These are phyloP conservation scores for Phytophthora ramorum DNA, from an alignment of 352 stramenopile genomes.

Conservation along the genomic window DNA sequence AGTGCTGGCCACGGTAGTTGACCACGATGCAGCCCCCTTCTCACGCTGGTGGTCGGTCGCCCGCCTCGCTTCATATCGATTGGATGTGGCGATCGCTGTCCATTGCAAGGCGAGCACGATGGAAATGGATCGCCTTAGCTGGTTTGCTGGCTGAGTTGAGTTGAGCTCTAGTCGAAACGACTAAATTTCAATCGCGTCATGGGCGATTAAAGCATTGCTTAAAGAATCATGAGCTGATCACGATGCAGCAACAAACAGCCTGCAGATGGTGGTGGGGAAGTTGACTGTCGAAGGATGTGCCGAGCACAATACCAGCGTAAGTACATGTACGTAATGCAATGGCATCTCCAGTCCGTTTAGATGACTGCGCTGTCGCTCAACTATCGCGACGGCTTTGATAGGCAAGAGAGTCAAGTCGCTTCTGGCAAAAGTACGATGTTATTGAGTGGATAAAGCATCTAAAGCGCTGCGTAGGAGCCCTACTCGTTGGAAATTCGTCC, in stretches of 20 bases:
- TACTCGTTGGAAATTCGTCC: not conserved
- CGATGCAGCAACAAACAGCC: constrained; percentile 12
- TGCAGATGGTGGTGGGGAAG: constrained; percentile 14
- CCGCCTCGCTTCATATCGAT: not conserved
- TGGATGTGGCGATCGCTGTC: not conserved
- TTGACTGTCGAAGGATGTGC: constrained; percentile 29
- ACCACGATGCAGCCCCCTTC: not conserved
- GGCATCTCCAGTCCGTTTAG: constrained; percentile 4
- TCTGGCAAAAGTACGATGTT: not conserved
- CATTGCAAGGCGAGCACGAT: not conserved
- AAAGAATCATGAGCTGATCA: constrained; percentile 7
- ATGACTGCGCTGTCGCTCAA: not conserved
- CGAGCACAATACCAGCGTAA: constrained; percentile 8
- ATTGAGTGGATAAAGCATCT: not conserved
- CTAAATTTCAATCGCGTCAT: constrained; percentile 11
- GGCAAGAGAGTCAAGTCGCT: not conserved
- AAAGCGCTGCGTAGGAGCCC: not conserved
- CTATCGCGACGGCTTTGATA: not conserved
- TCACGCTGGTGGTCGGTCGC: not conserved
- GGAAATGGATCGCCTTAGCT: not conserved
- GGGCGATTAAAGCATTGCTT: constrained; percentile 7
- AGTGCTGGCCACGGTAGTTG: not conserved
- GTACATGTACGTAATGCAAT: not conserved
- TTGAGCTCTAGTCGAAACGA: constrained; percentile 18
- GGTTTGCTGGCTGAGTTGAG: constrained; percentile 11